A percentile compares a stretch with the other conserved stretches of the same genome.
These are phyloP conservation scores for Aspergillus awamori DNA, from an alignment of 2,329 filamentous ascomycete species.

Conservation along the genomic window DNA sequence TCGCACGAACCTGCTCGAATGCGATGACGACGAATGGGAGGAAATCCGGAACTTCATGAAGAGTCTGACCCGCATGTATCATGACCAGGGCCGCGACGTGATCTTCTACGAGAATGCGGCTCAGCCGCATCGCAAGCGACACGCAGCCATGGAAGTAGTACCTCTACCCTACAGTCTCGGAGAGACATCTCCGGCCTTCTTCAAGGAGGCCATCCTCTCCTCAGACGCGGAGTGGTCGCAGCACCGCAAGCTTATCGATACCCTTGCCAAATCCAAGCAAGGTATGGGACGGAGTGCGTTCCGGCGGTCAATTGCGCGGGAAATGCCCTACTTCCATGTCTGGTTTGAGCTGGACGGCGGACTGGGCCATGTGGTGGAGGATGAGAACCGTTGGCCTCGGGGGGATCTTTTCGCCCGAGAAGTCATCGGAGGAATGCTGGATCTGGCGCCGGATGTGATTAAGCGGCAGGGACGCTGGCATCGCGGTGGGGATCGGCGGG, in stretches of 20 bases:
- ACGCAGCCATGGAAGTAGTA: conserved; percentile 83
- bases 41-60: conserved; percentile 99
- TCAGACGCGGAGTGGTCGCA: conserved; percentile 94
- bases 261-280: conserved; percentile 58
- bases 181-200: conserved; percentile 89
- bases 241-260: conserved; percentile 93
- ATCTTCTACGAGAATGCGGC: conserved; percentile 98
- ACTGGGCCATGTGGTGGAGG: conserved; percentile 88
- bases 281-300: conserved; percentile 82
- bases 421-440: conserved; percentile 88
- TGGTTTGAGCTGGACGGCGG: conserved; percentile 95
- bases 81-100: conserved; percentile 87
- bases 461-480: conserved; percentile 90
- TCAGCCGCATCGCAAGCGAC: conserved; percentile 72
- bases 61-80: conserved; percentile 87
- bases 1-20: conserved; percentile 87
- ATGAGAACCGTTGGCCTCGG: conserved; percentile 79
- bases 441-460: conserved; percentile 76
- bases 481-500: conserved; percentile 64
- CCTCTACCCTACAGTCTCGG: conserved; percentile 91
- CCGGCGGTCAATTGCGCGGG: conserved; percentile 78
- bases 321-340: conserved; percentile 98
- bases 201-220: conserved; percentile 87
- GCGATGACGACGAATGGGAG: conserved; percentile 99
- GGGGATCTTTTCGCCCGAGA: conserved; percentile 93